phyloP scores from a whole-genome alignment of 116 monocot genomes.

The Phalaenopsis hybrid region DNA sequence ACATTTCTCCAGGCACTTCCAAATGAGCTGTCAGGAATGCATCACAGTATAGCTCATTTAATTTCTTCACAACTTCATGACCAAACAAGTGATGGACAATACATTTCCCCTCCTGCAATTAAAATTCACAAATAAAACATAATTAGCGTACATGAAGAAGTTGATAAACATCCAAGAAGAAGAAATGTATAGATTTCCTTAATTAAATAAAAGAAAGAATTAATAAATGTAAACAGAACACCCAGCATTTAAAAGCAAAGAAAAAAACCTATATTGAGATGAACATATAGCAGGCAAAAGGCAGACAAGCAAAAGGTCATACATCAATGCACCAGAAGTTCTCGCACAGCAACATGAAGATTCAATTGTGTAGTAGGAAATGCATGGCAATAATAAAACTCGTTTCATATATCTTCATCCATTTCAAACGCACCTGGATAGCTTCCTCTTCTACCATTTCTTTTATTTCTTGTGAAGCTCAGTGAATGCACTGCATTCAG shows the following conservation, averaged over 20 bases:
- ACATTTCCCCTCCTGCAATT: slow-evolving; percentile 74
- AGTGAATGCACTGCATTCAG: too few relatives aligned
- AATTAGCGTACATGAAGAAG: not conserved
- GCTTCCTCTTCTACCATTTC: not conserved
- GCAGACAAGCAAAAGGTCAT: too few relatives aligned
- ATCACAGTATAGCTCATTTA: slow-evolving; percentile 88
- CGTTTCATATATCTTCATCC: not conserved
- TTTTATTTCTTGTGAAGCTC: too few relatives aligned
- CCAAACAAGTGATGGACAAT: slow-evolving; percentile 97
- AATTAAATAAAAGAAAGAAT: not conserved
- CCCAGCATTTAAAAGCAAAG: not conserved
- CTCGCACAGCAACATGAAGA: not conserved
- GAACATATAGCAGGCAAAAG: not conserved
- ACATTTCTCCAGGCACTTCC: slow-evolving; percentile 99
- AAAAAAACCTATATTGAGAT: not conserved
- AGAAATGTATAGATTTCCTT: not conserved
- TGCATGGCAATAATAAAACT: not conserved
- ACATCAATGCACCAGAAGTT: not conserved
- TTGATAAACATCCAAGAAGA: not conserved
- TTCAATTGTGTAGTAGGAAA: not conserved
- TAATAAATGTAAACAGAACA: not conserved
- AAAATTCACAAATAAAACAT: slow-evolving; percentile 10
- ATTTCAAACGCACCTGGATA: not conserved
- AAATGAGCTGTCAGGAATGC: slow-evolving; percentile 93
- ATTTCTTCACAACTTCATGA: slow-evolving; percentile 89